Percentiles rank a stretch among this genome's conserved stretches.
Evolutionary conservation across 2,329 filamentous ascomycete genomes (phyloP).

Genomic region (Neofusicoccum kwambonambiense): DNA sequence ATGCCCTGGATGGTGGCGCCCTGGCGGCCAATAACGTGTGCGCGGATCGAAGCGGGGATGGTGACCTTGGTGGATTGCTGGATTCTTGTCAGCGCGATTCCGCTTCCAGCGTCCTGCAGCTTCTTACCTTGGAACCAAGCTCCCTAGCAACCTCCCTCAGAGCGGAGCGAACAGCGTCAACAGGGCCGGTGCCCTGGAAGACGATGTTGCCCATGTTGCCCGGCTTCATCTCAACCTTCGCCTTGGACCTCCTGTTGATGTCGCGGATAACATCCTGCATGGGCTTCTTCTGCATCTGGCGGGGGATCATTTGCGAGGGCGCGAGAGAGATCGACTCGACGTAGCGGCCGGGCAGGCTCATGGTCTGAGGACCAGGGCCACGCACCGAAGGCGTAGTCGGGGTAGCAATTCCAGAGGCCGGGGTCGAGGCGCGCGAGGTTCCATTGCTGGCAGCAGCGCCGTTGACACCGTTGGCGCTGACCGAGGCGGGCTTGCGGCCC

Average conservation of each 20-base stretch:
- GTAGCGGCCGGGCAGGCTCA: slow-evolving; percentile 80
- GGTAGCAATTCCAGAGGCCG: slow-evolving; percentile 57
- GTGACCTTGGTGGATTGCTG: slow-evolving; percentile 70
- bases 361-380: slow-evolving; percentile 52
- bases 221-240: slow-evolving; percentile 74
- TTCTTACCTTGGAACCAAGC: slow-evolving; percentile 75
- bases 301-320: slow-evolving; percentile 72
- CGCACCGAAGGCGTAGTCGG: slow-evolving; percentile 43
- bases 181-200: slow-evolving; percentile 82
- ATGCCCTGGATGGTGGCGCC: slow-evolving; percentile 88
- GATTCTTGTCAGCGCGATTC: slow-evolving; percentile 11
- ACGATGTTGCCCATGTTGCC: slow-evolving; percentile 70
- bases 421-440: slow-evolving; percentile 60
- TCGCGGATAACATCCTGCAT: slow-evolving; percentile 83
- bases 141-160: slow-evolving; percentile 86
- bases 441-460: slow-evolving; percentile 50
- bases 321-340: slow-evolving; percentile 73
- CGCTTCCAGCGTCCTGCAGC: no score
- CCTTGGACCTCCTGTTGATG: slow-evolving; percentile 88
- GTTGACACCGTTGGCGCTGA: slow-evolving; percentile 51
- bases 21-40: slow-evolving; percentile 89
- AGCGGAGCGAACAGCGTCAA: slow-evolving; percentile 80
- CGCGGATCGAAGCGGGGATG: slow-evolving; percentile 78
- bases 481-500: slow-evolving; percentile 64
- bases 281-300: slow-evolving; percentile 77